These are phyloP conservation scores for Ilex asprella DNA, from an alignment of 257 asterid species.

Conservation along the genomic window DNA sequence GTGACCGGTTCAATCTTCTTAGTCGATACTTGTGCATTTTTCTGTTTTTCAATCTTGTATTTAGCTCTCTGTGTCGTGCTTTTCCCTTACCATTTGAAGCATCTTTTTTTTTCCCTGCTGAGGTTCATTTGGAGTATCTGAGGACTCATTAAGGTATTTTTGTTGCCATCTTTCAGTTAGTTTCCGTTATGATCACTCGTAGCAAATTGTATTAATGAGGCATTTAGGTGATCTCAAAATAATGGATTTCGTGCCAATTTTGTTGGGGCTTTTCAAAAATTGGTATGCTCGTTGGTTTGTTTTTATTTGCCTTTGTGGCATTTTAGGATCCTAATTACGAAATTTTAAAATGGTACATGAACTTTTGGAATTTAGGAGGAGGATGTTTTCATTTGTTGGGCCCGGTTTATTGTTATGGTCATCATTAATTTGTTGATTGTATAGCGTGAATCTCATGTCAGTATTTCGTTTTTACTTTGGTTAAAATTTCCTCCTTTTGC, in stretches of 20 bases:
- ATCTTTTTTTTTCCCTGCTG: no score
- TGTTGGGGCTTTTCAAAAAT: no score
- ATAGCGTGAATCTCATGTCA: neutral
- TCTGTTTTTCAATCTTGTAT: neutral
- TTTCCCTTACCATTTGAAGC: neutral
- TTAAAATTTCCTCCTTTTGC: slow-evolving; percentile 7
- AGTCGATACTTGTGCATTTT: neutral
- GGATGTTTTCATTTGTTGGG: neutral
- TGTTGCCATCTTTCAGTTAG: neutral
- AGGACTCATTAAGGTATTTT: neutral
- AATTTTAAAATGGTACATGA: neutral
- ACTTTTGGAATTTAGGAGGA: neutral
- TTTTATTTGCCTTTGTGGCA: neutral
- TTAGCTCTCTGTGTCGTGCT: neutral
- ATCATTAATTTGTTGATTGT: no score
- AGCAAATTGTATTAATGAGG: neutral
- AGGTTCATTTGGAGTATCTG: neutral
- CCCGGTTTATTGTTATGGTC: neutral
- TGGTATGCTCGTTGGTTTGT: neutral
- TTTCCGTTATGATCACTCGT: neutral
- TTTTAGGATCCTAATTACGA: neutral
- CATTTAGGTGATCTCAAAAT: no score
- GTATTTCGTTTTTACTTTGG: neutral
- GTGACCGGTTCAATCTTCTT: slow-evolving; percentile 9
- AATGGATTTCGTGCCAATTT: neutral